Percentiles rank a stretch among this genome's conserved stretches.
Evolutionary conservation across 2,329 filamentous ascomycete genomes (phyloP).

Genomic region (Penicillium thymicola): DNA sequence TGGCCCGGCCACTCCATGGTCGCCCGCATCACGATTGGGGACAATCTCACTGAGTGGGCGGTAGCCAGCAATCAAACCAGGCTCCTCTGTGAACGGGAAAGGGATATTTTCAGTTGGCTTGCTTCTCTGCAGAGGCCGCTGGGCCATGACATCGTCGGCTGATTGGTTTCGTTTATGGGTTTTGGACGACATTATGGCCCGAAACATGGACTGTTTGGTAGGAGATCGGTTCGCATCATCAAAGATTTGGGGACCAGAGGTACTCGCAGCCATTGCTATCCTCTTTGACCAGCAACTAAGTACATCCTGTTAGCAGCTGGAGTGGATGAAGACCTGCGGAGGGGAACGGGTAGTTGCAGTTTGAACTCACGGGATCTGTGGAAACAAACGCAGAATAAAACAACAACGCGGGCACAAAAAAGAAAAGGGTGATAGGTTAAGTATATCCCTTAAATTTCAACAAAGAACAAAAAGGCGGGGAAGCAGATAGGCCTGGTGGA

Average conservation of each 20-base stretch:
- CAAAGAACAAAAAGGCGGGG: constrained; percentile 6
- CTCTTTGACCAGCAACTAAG: constrained; percentile 34
- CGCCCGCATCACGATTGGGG: constrained; percentile 35
- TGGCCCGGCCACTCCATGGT: constrained; percentile 24
- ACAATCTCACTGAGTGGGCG: constrained; percentile 39
- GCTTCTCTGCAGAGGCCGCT: constrained; percentile 37
- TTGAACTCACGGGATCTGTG: constrained; percentile 19
- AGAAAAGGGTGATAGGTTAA: neutral
- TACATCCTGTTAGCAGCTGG: constrained; percentile 14
- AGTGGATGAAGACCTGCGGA: neutral
- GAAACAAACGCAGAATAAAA: constrained; percentile 15
- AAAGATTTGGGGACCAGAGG: constrained; percentile 35
- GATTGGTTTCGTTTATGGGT: constrained; percentile 49
- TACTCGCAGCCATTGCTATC: constrained; percentile 34
- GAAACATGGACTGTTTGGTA: constrained; percentile 48
- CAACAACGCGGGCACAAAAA: constrained; percentile 13
- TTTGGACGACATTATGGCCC: constrained; percentile 53
- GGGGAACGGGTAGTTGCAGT: constrained; percentile 17
- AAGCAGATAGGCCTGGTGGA: constrained; percentile 6
- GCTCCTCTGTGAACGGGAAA: constrained; percentile 48
- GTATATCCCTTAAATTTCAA: neutral
- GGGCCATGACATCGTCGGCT: constrained; percentile 29
- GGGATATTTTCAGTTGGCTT: constrained; percentile 39
- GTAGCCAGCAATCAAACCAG: constrained; percentile 41
- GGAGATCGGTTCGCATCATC: constrained; percentile 36